A percentile compares a stretch with the other conserved stretches of the same genome.
Conservation (phyloP, 2,329 filamentous ascomycete genomes). For the Pezicula carpinea region DNA sequence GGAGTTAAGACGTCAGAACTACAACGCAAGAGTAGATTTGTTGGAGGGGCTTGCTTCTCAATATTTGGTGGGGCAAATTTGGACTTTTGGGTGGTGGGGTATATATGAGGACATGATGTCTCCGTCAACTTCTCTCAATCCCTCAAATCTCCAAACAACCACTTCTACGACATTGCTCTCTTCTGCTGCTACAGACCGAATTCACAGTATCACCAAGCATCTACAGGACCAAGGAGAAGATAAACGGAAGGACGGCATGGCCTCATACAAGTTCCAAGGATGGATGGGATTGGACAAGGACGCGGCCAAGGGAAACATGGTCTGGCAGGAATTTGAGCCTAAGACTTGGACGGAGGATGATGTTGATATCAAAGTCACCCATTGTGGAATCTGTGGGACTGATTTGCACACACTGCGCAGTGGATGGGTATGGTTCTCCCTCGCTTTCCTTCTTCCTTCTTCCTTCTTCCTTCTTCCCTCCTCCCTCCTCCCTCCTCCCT, state of each 20-base stretch:
- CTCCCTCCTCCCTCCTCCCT: too few species aligned
- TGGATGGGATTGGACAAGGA: slow-evolving; percentile 33
- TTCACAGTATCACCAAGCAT: background rate
- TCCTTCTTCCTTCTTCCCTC: too few species aligned
- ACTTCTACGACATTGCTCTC: background rate
- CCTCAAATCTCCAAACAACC: too few species aligned
- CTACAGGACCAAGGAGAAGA: slow-evolving; percentile 10
- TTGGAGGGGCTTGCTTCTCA: background rate
- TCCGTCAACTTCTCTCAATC: background rate
- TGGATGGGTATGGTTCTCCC: slow-evolving; percentile 21
- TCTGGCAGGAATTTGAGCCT: slow-evolving; percentile 36
- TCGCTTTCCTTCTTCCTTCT: background rate
- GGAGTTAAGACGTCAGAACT: background rate
- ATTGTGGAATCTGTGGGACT: slow-evolving; percentile 45
- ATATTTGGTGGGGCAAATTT: too few species aligned
- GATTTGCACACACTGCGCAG: slow-evolving; percentile 30
- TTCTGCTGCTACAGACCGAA: background rate
- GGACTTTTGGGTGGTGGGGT: background rate
- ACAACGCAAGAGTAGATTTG: background rate
- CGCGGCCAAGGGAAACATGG: slow-evolving; percentile 29
- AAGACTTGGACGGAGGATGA: slow-evolving; percentile 46
- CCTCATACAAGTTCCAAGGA: slow-evolving; percentile 30
- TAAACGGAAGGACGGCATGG: slow-evolving; percentile 19
- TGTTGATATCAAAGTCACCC: slow-evolving; percentile 45
- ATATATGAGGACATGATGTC: background rate